Conservation (phyloP, 192 early-diverging fungal species). For the Pilaira anomala region DNA sequence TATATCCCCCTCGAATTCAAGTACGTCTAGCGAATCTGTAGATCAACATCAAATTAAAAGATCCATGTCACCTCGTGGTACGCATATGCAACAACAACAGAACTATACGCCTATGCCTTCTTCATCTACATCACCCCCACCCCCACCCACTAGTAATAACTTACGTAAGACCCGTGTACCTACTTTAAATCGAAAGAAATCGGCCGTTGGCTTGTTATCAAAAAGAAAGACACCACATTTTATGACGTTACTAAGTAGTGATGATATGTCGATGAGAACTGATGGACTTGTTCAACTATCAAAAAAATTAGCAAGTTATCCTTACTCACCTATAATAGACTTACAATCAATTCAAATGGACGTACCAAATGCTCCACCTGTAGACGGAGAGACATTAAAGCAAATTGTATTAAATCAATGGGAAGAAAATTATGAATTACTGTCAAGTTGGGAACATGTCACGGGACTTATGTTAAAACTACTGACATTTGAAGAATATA, state of each 20-base stretch:
- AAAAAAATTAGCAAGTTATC: constrained; percentile 10
- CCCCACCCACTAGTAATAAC: background rate
- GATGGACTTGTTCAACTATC: constrained; percentile 13
- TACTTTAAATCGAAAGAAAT: constrained; percentile 20
- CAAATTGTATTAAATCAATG: background rate
- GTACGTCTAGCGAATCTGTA: constrained; percentile 8
- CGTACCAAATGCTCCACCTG: background rate
- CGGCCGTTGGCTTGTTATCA: constrained; percentile 6
- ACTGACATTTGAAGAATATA: constrained; percentile 25
- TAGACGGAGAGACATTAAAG: constrained; percentile 23
- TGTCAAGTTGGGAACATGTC: constrained; percentile 18
- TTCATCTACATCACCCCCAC: background rate
- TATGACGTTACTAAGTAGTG: constrained; percentile 12
- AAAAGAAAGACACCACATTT: constrained; percentile 19
- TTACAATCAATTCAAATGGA: constrained; percentile 19
- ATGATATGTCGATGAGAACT: constrained; percentile 4
- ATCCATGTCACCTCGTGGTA: constrained; percentile 15
- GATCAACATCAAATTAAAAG: background rate
- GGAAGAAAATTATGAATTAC: constrained; percentile 13
- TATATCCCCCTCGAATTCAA: constrained; percentile 20
- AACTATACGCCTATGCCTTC: constrained; percentile 3
- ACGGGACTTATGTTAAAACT: constrained; percentile 18
- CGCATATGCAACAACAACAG: constrained; percentile 1
- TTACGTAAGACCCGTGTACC: constrained; percentile 23
- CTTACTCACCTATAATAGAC: constrained; percentile 1